Base-by-base conservation (phyloP, 225 moss, liverwort and hornwort genomes). In the Polytrichum commune region DNA sequence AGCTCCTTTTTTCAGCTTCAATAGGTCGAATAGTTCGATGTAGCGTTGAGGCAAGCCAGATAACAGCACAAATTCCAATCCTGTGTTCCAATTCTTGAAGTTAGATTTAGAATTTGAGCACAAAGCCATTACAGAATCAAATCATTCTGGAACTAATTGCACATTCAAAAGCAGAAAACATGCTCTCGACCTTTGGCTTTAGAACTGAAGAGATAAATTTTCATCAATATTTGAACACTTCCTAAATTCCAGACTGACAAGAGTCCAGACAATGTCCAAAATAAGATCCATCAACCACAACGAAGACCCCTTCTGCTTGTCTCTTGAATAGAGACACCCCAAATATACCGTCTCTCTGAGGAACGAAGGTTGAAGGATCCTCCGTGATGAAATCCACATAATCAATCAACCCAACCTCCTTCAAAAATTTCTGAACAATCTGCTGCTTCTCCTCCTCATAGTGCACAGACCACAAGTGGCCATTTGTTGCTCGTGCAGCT, bases 1-100 rank as follows among this genome's bases (percentile, higher is more conserved):
- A 66, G 92, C 90, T 80, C 88, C 88, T 69, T 84, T 87, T 80
- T 88, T 92, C 72, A 92, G 77, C 65, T 90, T 90, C 60, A 92
- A 74, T 70, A 90, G 82, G 71, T 92, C 92, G 78, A 92, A 92
- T 55, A 92, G 76, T 73, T 90, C 87, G 68, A 90, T 90, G 66
- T 90, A 92, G 69, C 82, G 74, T 73, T 82, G 86, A 64, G 92
- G 84, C 54, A 80, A 80, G 69, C 92, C 92, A 30, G 86, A 85
- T 22, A 92, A 74, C 65, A 85, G 79, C 38, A 84, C 86, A 63
- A 91, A 91, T 67, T 88, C 88, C 77, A 91, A 73, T 74, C 81
- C 85, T 85, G 76, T 19, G 63, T 27, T 63, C 84, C 72, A 81
- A 13, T 38, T 63, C 70, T 54, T 73, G 29, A 53, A 35, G 67